A percentile compares a stretch with the other conserved stretches of the same genome.
Evolutionary conservation across 78 protist species (phyloP).

Genomic region (Guillardia theta): DNA sequence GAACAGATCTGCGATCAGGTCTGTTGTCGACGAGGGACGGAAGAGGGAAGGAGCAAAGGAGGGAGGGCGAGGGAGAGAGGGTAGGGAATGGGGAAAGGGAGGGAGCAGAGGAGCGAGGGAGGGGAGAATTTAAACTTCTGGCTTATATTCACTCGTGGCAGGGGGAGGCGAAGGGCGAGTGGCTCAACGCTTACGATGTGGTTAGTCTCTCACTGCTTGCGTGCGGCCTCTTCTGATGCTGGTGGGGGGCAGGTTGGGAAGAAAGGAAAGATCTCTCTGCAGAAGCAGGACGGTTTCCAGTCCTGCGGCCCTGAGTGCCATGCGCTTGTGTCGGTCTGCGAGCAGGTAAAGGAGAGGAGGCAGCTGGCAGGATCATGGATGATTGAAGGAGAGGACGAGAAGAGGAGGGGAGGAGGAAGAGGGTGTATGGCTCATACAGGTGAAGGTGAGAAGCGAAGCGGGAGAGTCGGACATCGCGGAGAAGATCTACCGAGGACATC

Average conservation of each 20-base stretch:
- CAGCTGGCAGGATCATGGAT: no score
- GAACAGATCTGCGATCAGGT: neutral
- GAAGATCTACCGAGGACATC: neutral
- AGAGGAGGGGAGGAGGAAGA: no score
- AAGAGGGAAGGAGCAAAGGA: no score
- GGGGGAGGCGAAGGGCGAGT: neutral
- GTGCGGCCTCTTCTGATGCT: no score
- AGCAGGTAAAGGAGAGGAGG: no score
- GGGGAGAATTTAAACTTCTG: neutral
- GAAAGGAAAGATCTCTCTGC: neutral
- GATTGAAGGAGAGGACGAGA: no score
- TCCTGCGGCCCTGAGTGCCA: neutral
- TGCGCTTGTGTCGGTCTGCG: neutral
- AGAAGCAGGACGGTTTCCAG: neutral
- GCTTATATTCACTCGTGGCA: neutral
- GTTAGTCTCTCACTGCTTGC: no score
- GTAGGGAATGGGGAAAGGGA: no score
- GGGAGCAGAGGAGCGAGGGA: no score
- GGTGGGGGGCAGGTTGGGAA: no score
- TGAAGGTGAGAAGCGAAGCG: neutral
- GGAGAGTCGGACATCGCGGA: conserved; percentile 20
- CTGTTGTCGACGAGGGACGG: neutral
- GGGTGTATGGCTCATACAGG: no score
- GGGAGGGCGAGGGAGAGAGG: no score
- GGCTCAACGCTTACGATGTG: neutral